Base-by-base conservation (phyloP, 2,329 filamentous ascomycete genomes). In the Karstenula rhodostoma region DNA sequence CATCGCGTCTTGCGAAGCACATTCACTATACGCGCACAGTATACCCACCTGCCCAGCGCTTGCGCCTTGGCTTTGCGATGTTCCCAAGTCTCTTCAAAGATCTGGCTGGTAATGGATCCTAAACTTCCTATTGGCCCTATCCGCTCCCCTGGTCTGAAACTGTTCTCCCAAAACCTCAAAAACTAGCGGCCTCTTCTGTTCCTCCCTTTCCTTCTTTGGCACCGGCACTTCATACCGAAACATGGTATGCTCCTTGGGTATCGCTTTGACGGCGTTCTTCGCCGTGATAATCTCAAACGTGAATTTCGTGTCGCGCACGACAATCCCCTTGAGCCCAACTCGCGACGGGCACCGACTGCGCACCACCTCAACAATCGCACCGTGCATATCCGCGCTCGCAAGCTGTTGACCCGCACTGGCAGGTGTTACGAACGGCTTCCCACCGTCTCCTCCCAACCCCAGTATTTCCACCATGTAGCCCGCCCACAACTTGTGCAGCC, bases 81-180 rank as follows among this genome's bases (percentile, higher is more conserved):
- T 51, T 40, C 10, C 22, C 23, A 8, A 35, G 22, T 15, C 22
- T 22, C 17, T 22, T 43, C 82, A 96, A 15, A 96, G 77, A 65
- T 91, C 88, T 51, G 88, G 85, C 64, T 93, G 82, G 71, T 92
- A 93, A 74, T 94, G 93, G 73, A 87, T 84, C 79, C 95, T 97
- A 79, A 96, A 96, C 80, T 97, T 98, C 80, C 88, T 93, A 70
- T 91, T 96, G 51, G 93, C 92, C 23, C 95, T 84, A 75, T 98
- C 94, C 17, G 90, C 88, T 2, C 94, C 89, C 12, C 93, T 85
- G 66, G 89, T 87, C 83, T 93, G 88, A 72, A 98, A 94, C 74
- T 96, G 92, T 69, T 93, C 90, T 2, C 95, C 95, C 65, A 94
- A 86, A 1, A 98, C 82, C 76, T 98, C 94, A 70, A 97, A 95